Base-by-base conservation (phyloP, 306 rosid species). In the Oxytropis ochrocephala region DNA sequence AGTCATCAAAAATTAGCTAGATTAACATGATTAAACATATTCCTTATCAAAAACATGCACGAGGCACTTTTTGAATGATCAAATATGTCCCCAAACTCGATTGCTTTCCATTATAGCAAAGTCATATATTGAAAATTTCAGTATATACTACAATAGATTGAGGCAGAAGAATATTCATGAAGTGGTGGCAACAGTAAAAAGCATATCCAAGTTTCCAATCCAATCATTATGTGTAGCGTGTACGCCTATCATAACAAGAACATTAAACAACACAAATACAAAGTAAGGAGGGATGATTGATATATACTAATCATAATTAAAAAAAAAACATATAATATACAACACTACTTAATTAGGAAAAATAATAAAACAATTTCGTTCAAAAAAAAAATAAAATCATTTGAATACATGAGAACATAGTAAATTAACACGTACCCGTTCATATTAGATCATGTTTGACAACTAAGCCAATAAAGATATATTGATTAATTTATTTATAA, bases 161-260 rank as follows among this genome's bases (percentile, higher is more conserved):
- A 43, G 78, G 32, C 55, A 42, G 19, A 29, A 65, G 60, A 75
- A 65, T 67, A 46, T 39, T 57, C 29, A 58, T 30, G 63, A 61
- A 57, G 18, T 47, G 73, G 18, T 47, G 73, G 61, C 13, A 36
- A 42, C 16, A 50, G 24, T 0, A 61, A 12, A 21, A 57, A 58
- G 50, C 59, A 14, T 5, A 64, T 48, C 52, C 11, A 51, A 27
- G 43, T 38, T 57, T 32, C 18, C 54, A 38, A 49, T 36, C 39
- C 38, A 72, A 35, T 67, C 50, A 48, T 55, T 67, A 36, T 19
- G 70, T 59, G 79, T 72, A 67, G 38, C 39, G 9, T 67, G 9
- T 32, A 46, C 13, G 36, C 27, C 48, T 60, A 41, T 30, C 38
- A 11, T 11, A 21, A 52, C 29, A 54, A 27, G 57, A 5, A 36